Percentiles rank a stretch among this genome's conserved stretches.
phyloP scores from a whole-genome alignment of 345 rosid genomes.

The Lenwebbia sp. region DNA sequence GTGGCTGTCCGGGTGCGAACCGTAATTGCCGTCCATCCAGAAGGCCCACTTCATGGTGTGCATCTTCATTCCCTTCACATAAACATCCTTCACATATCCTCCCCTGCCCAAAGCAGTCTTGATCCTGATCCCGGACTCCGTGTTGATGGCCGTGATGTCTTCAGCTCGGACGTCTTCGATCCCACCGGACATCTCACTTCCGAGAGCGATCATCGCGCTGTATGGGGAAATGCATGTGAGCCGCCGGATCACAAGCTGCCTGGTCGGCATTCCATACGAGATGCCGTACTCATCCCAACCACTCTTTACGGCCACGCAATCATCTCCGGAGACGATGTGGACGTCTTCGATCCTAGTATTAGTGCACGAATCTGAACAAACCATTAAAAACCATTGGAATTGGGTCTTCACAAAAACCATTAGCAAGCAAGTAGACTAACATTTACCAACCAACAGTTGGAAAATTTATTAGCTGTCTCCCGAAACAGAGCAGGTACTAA shows the following conservation, averaged over 20 bases:
- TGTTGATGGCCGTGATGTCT: slow-evolving; percentile 53
- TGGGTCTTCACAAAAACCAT: background rate
- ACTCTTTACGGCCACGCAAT: slow-evolving; percentile 84
- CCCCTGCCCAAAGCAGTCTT: slow-evolving; percentile 72
- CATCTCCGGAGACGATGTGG: slow-evolving; percentile 86
- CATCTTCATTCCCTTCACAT: slow-evolving; percentile 43
- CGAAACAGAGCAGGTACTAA: background rate
- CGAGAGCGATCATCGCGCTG: slow-evolving; percentile 67
- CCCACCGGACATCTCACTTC: slow-evolving; percentile 83
- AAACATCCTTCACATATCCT: slow-evolving; percentile 51
- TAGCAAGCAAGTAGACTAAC: background rate
- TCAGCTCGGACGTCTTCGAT: slow-evolving; percentile 75
- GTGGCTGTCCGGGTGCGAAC: slow-evolving; percentile 49
- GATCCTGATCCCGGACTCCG: slow-evolving; percentile 73
- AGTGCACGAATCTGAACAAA: slow-evolving; percentile 71
- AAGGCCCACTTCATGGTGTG: slow-evolving; percentile 80
- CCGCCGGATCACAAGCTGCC: slow-evolving; percentile 44
- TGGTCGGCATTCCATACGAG: slow-evolving; percentile 59
- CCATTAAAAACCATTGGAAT: background rate
- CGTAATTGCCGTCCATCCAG: slow-evolving; percentile 72
- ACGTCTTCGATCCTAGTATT: slow-evolving; percentile 80
- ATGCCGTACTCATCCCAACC: slow-evolving; percentile 88
- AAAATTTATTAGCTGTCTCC: background rate
- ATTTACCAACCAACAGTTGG: background rate
- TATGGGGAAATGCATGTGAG: slow-evolving; percentile 69